phyloP scores from a whole-genome alignment of 1,284 basidiomycete genomes.

The Sporisorium reilianum region DNA sequence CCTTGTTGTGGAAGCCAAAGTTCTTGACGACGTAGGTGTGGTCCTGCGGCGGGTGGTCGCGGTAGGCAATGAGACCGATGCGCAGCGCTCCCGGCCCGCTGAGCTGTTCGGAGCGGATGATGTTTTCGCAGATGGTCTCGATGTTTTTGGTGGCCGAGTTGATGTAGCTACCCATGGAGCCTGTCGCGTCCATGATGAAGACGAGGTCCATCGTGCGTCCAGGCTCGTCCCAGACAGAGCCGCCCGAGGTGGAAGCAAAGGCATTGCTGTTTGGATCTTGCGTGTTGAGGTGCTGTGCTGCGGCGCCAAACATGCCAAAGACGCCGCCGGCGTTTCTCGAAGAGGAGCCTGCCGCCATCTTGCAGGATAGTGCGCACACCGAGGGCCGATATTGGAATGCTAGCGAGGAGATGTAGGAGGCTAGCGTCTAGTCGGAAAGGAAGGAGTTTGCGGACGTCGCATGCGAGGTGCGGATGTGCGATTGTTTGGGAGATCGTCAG shows the following conservation, averaged over 20 bases:
- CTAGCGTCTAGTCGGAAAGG: not conserved
- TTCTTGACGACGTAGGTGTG: conserved; percentile 80
- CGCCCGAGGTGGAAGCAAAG: conserved; percentile 21
- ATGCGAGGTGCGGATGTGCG: not conserved
- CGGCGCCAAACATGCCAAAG: conserved; percentile 64
- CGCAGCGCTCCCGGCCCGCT: conserved; percentile 83
- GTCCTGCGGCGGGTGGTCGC: conserved; percentile 66
- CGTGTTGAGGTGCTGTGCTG: conserved; percentile 46
- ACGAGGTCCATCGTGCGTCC: conserved; percentile 63
- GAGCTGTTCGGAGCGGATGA: conserved; percentile 92
- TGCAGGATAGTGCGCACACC: too few species aligned
- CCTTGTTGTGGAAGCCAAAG: conserved; percentile 91
- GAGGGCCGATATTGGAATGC: not conserved
- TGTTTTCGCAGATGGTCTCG: conserved; percentile 94
- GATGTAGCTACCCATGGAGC: conserved; percentile 68
- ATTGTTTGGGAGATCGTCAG: not conserved
- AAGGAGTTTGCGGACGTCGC: not conserved
- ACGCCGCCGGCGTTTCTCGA: conserved; percentile 38
- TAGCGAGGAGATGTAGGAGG: not conserved
- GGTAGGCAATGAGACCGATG: conserved; percentile 76
- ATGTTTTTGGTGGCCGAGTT: conserved; percentile 90
- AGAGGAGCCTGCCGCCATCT: conserved; percentile 36
- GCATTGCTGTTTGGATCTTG: conserved; percentile 24
- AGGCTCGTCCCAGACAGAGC: conserved; percentile 35
- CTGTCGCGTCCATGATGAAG: conserved; percentile 69